phyloP scores from a whole-genome alignment of 345 rosid genomes.

The Pseudoturritis turrita region DNA sequence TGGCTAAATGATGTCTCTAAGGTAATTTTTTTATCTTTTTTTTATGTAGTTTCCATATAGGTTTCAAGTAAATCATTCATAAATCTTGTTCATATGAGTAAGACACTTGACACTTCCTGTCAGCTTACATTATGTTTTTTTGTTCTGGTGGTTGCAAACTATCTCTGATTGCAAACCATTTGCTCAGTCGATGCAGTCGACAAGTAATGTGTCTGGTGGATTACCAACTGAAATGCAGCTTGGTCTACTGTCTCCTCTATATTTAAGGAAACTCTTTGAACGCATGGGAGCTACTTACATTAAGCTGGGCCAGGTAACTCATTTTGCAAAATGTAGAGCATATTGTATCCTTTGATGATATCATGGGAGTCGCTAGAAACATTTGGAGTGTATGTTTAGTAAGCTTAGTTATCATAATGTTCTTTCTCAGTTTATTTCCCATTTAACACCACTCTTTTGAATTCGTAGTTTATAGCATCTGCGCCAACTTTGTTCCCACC shows the following conservation, averaged over 20 bases:
- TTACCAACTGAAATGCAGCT: conserved; percentile 64
- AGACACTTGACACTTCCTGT: background rate
- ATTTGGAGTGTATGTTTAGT: background rate
- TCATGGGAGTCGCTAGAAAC: background rate
- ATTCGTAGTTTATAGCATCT: conserved; percentile 78
- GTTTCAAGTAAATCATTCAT: background rate
- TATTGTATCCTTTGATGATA: background rate
- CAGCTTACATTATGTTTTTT: background rate
- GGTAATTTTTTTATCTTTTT: conserved; percentile 31
- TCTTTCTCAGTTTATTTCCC: background rate
- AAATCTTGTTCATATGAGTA: background rate
- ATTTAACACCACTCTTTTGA: background rate
- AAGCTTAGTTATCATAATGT: background rate
- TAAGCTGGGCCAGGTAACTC: conserved; percentile 83
- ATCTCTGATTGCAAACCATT: background rate
- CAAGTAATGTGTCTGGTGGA: conserved; percentile 53
- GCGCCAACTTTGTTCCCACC: conserved; percentile 91
- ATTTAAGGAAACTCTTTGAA: conserved; percentile 89
- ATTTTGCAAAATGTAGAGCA: background rate
- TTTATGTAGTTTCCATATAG: background rate
- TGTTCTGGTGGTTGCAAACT: background rate
- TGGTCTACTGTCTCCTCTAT: conserved; percentile 83
- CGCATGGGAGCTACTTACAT: conserved; percentile 98
- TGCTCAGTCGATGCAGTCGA: conserved; percentile 40
- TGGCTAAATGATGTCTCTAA: conserved; percentile 84